phyloP scores from a whole-genome alignment of 2,329 filamentous ascomycete species.

The Hypoxylon sp. region DNA sequence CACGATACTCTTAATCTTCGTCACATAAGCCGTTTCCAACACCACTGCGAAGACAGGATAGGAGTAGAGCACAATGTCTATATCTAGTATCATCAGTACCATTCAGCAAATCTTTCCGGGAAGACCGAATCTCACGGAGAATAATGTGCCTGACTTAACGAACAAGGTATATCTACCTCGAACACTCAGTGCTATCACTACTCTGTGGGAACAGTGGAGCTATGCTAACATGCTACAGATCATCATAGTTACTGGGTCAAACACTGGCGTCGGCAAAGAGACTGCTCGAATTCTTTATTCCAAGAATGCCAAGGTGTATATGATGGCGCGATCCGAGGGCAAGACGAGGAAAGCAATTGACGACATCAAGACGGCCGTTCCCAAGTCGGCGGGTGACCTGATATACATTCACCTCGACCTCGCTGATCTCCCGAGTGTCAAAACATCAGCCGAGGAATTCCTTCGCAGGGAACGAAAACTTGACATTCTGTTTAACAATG shows the following conservation, averaged over 20 bases:
- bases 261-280: conserved; percentile 58
- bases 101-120: conserved; percentile 27
- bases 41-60: background rate
- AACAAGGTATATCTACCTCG: conserved; percentile 23
- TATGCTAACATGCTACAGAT: conserved; percentile 29
- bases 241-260: conserved; percentile 44
- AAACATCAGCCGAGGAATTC: conserved; percentile 56
- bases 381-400: conserved; percentile 53
- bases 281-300: conserved; percentile 58
- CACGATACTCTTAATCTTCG: background rate
- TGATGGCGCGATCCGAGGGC: conserved; percentile 58
- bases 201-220: background rate
- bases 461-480: conserved; percentile 54
- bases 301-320: conserved; percentile 61
- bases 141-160: conserved; percentile 39
- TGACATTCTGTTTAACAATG: conserved; percentile 58
- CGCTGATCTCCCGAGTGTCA: conserved; percentile 56
- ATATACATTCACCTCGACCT: conserved; percentile 57
- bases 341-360: conserved; percentile 59
- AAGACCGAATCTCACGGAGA: conserved; percentile 41
- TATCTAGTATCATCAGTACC: conserved; percentile 6
- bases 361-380: conserved; percentile 53
- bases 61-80: conserved; percentile 25
- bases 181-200: background rate
- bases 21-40: background rate